Conservation (phyloP, 768 basidiomycete species). For the Lyophyllum atratum region DNA sequence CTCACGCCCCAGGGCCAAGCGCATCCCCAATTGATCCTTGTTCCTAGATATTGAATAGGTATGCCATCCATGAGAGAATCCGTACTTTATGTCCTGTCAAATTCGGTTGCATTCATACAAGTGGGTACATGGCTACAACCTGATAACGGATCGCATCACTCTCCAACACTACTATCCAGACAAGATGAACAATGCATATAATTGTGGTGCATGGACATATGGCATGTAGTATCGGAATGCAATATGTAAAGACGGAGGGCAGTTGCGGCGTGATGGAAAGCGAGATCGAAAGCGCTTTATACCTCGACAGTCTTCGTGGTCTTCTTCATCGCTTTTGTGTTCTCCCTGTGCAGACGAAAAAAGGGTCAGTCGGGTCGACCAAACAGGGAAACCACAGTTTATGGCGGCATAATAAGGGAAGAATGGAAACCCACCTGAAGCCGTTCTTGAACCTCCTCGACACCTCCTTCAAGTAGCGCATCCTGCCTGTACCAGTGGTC, state of each 20-base stretch:
- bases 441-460: conserved; percentile 98
- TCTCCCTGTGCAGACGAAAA: conserved; percentile 15
- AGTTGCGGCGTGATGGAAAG: not conserved
- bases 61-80: not conserved
- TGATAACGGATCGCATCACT: not conserved
- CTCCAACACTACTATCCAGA: not conserved
- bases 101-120: not conserved
- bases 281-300: conserved; percentile 13
- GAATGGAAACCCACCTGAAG: conserved; percentile 64
- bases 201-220: conserved; percentile 21
- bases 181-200: conserved; percentile 14
- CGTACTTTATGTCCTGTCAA: no score
- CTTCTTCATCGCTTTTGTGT: conserved; percentile 23
- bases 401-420: not conserved
- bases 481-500: conserved; percentile 97
- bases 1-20: not conserved
- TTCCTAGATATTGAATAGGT: not conserved
- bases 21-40: not conserved
- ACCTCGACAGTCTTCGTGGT: conserved; percentile 19
- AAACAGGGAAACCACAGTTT: not conserved
- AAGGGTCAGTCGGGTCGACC: not conserved
- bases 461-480: conserved; percentile 91
- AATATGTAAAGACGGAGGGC: conserved; percentile 11
- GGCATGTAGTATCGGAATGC: conserved; percentile 18
- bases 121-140: not conserved